Percentiles rank a stretch among this genome's conserved stretches.
Evolutionary conservation across 257 asterid genomes (phyloP).

Genomic region (Nicotiana attenuata): DNA sequence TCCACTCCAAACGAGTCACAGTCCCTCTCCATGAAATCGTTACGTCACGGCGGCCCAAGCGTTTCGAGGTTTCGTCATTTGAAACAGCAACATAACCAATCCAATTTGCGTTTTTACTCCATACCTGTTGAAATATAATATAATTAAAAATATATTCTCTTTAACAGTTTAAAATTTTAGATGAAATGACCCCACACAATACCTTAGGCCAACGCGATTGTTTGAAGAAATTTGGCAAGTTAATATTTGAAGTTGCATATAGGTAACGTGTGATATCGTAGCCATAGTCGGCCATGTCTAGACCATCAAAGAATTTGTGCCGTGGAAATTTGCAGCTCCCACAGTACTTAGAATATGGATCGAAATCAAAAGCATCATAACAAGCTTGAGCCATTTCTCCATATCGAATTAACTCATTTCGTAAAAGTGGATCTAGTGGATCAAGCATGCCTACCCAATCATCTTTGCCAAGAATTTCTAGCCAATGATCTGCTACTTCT

Average conservation of each 20-base stretch:
- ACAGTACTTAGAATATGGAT: slow-evolving; percentile 39
- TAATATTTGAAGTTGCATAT: slow-evolving; percentile 40
- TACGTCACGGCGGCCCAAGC: slow-evolving; percentile 40
- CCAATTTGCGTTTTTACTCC: slow-evolving; percentile 48
- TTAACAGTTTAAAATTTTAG: not conserved
- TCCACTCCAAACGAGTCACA: slow-evolving; percentile 43
- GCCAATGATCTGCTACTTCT: slow-evolving; percentile 26
- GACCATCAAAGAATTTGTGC: slow-evolving; percentile 21
- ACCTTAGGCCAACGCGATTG: slow-evolving; percentile 34
- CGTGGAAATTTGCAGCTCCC: slow-evolving; percentile 33
- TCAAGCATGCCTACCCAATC: slow-evolving; percentile 47
- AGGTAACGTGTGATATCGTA: slow-evolving; percentile 34
- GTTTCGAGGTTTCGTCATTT: slow-evolving; percentile 29
- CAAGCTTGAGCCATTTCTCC: slow-evolving; percentile 53
- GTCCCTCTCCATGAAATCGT: slow-evolving; percentile 50
- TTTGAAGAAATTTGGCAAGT: slow-evolving; percentile 39
- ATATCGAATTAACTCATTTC: slow-evolving; percentile 36
- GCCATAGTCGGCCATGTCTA: slow-evolving; percentile 27
- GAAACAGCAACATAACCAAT: slow-evolving; percentile 46
- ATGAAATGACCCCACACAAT: not conserved
- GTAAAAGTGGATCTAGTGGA: slow-evolving; percentile 38
- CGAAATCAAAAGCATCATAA: slow-evolving; percentile 46
- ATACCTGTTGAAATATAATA: not conserved
- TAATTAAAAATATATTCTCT: not conserved
- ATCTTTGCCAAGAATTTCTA: slow-evolving; percentile 27